phyloP scores from a whole-genome alignment of 2,329 filamentous ascomycete genomes.

The Curvularia verruculosa region DNA sequence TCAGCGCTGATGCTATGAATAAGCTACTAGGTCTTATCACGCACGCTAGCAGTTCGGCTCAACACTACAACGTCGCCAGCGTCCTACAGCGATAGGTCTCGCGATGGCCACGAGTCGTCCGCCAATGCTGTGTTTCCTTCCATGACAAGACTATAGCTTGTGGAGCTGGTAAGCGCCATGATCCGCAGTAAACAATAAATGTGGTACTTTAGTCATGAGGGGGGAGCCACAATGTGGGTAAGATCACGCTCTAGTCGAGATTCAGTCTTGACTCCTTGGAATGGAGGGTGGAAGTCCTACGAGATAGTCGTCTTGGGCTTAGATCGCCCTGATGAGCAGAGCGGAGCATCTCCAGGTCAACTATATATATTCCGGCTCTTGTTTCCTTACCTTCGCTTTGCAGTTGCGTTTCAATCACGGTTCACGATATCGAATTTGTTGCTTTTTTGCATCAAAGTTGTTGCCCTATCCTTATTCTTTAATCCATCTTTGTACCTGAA shows the following conservation, averaged over 20 bases:
- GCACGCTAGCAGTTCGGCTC: not conserved
- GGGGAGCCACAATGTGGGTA: not conserved
- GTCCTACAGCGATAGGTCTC: not conserved
- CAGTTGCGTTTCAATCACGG: not conserved
- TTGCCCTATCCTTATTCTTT: not conserved
- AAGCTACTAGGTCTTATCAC: not conserved
- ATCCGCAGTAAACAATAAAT: not conserved
- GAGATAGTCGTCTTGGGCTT: not conserved
- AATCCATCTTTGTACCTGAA: not conserved
- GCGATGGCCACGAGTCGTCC: not conserved
- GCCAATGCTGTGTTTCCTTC: conserved; percentile 1
- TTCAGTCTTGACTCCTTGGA: not conserved
- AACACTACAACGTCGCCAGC: not conserved
- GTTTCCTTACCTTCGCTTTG: not conserved
- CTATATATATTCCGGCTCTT: not conserved
- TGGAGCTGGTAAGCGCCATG: not conserved
- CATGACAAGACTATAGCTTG: not conserved
- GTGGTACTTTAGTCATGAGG: not conserved
- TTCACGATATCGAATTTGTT: not conserved
- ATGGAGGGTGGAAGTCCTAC: not conserved
- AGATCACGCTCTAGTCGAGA: not conserved
- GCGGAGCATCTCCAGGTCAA: not conserved
- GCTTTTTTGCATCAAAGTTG: not conserved
- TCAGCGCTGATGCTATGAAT: not conserved
- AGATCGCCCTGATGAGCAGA: not conserved